A percentile compares a stretch with the other conserved stretches of the same genome.
These are phyloP conservation scores for Metarhizium album DNA, from an alignment of 2,329 filamentous ascomycete species.

Conservation along the genomic window DNA sequence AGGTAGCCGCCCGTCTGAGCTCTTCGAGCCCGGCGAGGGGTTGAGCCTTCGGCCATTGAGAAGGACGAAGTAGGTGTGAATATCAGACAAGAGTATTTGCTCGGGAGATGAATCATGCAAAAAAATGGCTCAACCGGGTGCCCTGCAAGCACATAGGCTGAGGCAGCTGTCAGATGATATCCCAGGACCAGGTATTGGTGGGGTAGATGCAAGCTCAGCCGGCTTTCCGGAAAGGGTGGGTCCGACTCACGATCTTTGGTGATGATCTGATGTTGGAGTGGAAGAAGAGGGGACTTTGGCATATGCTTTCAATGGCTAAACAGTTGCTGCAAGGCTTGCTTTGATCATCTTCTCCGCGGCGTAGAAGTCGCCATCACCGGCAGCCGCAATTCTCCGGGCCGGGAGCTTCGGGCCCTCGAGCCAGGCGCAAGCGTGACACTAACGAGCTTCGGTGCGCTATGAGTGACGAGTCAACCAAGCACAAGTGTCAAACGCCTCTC, in stretches of 20 bases:
- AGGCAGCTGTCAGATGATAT: background rate
- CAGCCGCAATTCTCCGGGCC: background rate
- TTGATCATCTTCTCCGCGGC: no score
- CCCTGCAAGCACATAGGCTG: no score
- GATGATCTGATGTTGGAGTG: background rate
- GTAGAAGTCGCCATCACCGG: no score
- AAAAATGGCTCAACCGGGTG: no score
- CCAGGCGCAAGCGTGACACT: background rate
- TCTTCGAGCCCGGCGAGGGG: slow-evolving; percentile 22
- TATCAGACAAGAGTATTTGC: background rate
- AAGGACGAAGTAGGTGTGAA: background rate
- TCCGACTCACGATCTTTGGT: background rate
- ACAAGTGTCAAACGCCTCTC: no score
- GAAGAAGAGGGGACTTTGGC: background rate
- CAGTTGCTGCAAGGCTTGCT: no score
- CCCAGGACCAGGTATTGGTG: background rate
- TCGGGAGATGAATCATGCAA: background rate
- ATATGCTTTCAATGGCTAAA: no score
- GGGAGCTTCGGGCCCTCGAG: background rate
- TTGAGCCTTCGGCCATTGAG: slow-evolving; percentile 23
- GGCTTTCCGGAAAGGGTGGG: background rate
- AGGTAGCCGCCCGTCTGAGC: slow-evolving; percentile 37
- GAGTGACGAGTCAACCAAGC: no score
- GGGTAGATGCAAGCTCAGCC: background rate
- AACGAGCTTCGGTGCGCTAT: no score